phyloP scores from a whole-genome alignment of 1,284 basidiomycete genomes.

The Trametes versicolor region DNA sequence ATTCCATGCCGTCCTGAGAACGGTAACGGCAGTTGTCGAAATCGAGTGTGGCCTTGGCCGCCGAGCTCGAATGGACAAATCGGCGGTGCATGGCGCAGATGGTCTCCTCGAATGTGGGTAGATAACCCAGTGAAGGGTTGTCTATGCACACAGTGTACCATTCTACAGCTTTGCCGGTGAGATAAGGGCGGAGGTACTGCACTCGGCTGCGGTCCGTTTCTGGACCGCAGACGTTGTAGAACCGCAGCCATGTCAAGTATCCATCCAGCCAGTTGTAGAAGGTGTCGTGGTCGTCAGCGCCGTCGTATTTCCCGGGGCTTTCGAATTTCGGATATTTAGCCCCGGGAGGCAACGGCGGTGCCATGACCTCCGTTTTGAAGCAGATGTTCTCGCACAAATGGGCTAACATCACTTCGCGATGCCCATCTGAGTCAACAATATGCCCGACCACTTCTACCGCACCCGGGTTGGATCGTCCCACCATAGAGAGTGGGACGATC shows the following conservation, averaged over 20 bases:
- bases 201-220: background rate
- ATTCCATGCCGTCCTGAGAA: background rate
- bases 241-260: constrained; percentile 1
- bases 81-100: constrained; percentile 11
- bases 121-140: background rate
- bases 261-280: constrained; percentile 9
- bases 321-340: constrained; percentile 17
- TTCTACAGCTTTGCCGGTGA: background rate
- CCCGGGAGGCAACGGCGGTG: background rate
- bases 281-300: background rate
- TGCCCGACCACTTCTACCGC: background rate
- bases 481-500: background rate
- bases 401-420: background rate
- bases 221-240: constrained; percentile 11
- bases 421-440: background rate
- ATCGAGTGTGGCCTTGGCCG: constrained; percentile 1
- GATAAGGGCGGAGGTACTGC: background rate
- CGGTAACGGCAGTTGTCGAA: constrained; percentile 2
- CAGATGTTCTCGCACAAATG: constrained; percentile 3
- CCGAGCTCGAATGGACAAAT: constrained; percentile 16
- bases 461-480: background rate
- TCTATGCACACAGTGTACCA: constrained; percentile 2
- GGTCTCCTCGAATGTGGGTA: constrained; percentile 2
- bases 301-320: background rate
- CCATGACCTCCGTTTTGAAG: background rate